Evolutionary conservation across 805 yeast genomes (phyloP).

Genomic region (Allodekkera sacchari): DNA sequence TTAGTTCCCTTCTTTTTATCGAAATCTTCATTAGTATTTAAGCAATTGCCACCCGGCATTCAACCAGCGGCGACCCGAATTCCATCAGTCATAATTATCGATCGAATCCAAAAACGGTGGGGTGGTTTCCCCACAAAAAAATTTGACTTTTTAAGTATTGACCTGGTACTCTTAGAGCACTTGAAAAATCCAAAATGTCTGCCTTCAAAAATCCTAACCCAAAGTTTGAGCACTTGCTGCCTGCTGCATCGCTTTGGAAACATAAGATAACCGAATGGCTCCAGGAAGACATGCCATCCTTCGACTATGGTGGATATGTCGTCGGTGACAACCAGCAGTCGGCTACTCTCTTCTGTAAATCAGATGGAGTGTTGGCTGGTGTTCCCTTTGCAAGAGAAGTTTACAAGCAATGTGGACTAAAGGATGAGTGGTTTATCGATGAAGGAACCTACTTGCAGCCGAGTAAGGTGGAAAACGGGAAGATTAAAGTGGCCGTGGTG

Average conservation of each 20-base stretch:
- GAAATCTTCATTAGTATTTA: too few species aligned
- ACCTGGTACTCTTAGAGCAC: too few species aligned
- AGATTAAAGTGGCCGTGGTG: slow-evolving; percentile 70
- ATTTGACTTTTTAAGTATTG: too few species aligned
- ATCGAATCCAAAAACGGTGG: too few species aligned
- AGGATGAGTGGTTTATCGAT: slow-evolving; percentile 60
- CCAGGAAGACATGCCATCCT: slow-evolving; percentile 85
- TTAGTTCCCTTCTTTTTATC: too few species aligned
- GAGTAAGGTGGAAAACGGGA: slow-evolving; percentile 30
- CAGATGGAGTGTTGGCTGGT: slow-evolving; percentile 73
- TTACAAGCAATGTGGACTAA: slow-evolving; percentile 62
- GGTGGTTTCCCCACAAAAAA: too few species aligned
- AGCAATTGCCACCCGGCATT: too few species aligned
- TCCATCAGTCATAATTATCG: too few species aligned
- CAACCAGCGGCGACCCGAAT: too few species aligned
- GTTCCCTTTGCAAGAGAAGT: slow-evolving; percentile 87
- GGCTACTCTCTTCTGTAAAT: slow-evolving; percentile 78
- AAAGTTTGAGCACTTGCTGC: slow-evolving; percentile 47
- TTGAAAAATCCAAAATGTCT: slow-evolving; percentile 2
- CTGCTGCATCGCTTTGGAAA: slow-evolving; percentile 76
- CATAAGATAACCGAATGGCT: slow-evolving; percentile 67
- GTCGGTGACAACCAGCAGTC: slow-evolving; percentile 71
- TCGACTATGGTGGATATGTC: slow-evolving; percentile 90
- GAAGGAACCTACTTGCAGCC: slow-evolving; percentile 62
- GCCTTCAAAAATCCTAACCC: slow-evolving; percentile 24